A percentile compares a stretch with the other conserved stretches of the same genome.
phyloP scores from a whole-genome alignment of 2,329 filamentous ascomycete species.

The Cercospora sp. region DNA sequence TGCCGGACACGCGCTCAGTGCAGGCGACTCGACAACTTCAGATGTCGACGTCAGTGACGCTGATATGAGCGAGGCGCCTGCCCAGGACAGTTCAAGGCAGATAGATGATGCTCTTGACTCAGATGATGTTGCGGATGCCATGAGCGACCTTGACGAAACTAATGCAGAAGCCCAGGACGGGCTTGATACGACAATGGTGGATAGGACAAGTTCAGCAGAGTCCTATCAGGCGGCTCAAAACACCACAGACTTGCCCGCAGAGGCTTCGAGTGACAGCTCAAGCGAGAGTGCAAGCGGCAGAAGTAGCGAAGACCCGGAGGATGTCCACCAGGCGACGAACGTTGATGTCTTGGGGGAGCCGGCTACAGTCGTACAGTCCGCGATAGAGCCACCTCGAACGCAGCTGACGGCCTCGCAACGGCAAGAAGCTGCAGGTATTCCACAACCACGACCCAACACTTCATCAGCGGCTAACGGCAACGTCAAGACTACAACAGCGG shows the following conservation, averaged over 20 bases:
- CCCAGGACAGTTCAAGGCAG: neutral
- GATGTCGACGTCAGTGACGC: neutral
- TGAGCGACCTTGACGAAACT: neutral
- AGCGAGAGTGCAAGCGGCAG: neutral
- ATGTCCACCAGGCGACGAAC: neutral
- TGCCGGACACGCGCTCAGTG: neutral
- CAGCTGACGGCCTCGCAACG: conserved; percentile 4
- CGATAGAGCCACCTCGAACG: conserved; percentile 3
- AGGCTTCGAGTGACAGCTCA: neutral
- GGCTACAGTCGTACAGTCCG: neutral
- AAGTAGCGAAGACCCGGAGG: neutral
- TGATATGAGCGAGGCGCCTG: neutral
- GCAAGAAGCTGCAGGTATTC: conserved; percentile 15
- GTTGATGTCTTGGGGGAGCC: neutral
- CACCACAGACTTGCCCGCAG: neutral
- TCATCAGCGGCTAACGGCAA: conserved; percentile 12
- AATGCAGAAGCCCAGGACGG: neutral
- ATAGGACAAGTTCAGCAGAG: neutral
- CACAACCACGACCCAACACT: neutral
- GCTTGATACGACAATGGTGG: neutral
- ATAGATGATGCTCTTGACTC: neutral
- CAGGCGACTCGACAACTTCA: neutral
- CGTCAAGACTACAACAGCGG: conserved; percentile 13
- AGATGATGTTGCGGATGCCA: neutral
- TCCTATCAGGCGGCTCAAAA: neutral